These are phyloP conservation scores for Adansonia gregorii DNA, from an alignment of 441 rosid genomes.

Conservation along the genomic window DNA sequence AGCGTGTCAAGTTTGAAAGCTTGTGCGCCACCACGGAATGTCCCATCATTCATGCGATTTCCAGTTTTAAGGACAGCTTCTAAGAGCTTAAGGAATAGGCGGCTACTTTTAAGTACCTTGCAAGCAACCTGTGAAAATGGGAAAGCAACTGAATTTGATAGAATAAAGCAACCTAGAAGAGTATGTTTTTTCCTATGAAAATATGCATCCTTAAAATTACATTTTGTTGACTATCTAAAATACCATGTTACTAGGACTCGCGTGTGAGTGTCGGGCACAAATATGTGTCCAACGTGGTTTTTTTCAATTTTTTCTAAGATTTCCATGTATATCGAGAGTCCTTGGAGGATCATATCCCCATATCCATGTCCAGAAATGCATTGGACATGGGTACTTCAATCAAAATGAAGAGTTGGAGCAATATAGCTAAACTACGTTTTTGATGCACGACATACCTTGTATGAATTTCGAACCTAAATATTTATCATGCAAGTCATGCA, in stretches of 20 bases:
- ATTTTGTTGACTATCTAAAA: conserved; percentile 1
- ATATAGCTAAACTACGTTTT: not conserved
- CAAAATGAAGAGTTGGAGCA: too few species aligned
- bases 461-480: not conserved
- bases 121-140: conserved; percentile 70
- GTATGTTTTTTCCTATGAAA: conserved; percentile 4
- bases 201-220: conserved; percentile 11
- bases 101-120: conserved; percentile 75
- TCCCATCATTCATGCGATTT: conserved; percentile 97
- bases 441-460: not conserved
- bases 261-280: too few species aligned
- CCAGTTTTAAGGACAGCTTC: conserved; percentile 99
- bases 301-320: too few species aligned
- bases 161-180: conserved; percentile 19
- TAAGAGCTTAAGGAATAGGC: conserved; percentile 89
- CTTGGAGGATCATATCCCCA: too few species aligned
- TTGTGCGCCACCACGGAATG: conserved; percentile 96
- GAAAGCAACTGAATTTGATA: conserved; percentile 28
- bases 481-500: conserved; percentile 17
- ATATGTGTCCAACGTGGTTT: too few species aligned
- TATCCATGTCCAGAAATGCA: too few species aligned
- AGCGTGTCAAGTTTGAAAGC: conserved; percentile 99
- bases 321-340: too few species aligned
- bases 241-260: too few species aligned
- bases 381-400: too few species aligned